Evolutionary conservation across 306 rosid genomes (phyloP), one percentile per base, ranked within the genome.

Genomic region (Vigna hirtella): DNA sequence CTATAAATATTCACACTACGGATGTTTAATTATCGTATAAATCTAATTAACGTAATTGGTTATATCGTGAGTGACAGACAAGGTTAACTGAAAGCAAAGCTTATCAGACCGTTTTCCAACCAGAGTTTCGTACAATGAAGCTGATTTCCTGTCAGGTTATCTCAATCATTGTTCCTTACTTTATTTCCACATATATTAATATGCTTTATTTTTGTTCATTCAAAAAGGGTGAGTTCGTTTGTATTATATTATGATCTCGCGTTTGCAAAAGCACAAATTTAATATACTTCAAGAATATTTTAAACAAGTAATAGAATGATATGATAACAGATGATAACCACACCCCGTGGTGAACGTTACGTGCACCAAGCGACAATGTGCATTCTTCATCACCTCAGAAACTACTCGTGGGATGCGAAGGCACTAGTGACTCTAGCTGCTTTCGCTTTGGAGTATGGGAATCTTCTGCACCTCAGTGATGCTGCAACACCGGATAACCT

Each of bases 391-490:
- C 36, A 48, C 5, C 83, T 85, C 1, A 82, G 80, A 57, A 77
- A 18, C 50, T 90, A 76, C 48, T 52, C 85, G 10, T 90, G 95
- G 97, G 97, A 86, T 20, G 89, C 95, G 32, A 92, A 92, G 73
- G 87, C 87, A 28, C 90, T 89, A 0, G 45, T 83, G 12, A 42
- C 62, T 5, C 36, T 83, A 0, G 86, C 80, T n/a, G 77, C 83
- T 3, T 83, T 78, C 9, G 48, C 68, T 73, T 50, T 83, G 72
- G 86, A 78, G 52, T 83, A 78, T 61, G 86, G 86, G 16, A 66
- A 78, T 3, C 61, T 83, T 15, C 7, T 72, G 79, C 40, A 83
- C 79, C 76, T 77, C 3, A 65, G 9, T 9, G 71, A 72, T 1
- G 17, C 14, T 24, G 3, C 79, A 56, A 47, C 76, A 12, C 8